These are phyloP conservation scores for Ceratopteris richardii DNA, from an alignment of 75 land plant species.

Conservation along the genomic window DNA sequence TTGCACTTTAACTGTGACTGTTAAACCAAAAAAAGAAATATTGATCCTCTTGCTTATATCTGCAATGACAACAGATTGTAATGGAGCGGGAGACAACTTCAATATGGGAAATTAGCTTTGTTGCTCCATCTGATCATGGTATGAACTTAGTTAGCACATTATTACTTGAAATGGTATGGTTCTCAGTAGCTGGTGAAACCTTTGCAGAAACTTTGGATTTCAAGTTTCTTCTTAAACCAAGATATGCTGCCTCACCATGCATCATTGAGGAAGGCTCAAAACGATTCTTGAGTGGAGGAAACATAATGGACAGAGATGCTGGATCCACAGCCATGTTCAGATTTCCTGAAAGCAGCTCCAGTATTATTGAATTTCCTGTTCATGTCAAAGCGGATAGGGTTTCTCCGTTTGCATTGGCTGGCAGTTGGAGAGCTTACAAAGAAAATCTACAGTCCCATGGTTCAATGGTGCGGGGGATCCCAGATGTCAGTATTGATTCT, in stretches of 20 bases:
- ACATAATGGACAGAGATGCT: conserved; percentile 52
- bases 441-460: conserved; percentile 62
- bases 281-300: conserved; percentile 56
- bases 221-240: conserved; percentile 81
- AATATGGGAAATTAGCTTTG: conserved; percentile 86
- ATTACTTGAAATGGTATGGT: too few relatives aligned
- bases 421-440: conserved; percentile 93
- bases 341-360: conserved; percentile 29
- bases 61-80: conserved; percentile 53
- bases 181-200: too few relatives aligned
- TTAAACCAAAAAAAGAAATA: too few relatives aligned
- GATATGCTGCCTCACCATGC: conserved; percentile 41
- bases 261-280: conserved; percentile 74
- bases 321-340: conserved; percentile 50
- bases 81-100: conserved; percentile 82
- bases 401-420: conserved; percentile 93
- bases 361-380: conserved; percentile 52
- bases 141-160: background rate
- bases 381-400: conserved; percentile 64
- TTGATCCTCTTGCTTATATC: too few relatives aligned
- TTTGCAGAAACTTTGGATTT: conserved; percentile 79
- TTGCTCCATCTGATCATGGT: conserved; percentile 91
- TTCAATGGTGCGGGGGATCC: conserved; percentile 74
- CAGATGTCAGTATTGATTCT: conserved; percentile 66
- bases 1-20: too few relatives aligned